Percentiles rank a stretch among this genome's conserved stretches.
Conservation (phyloP, 2,329 filamentous ascomycete species). For the Botryosphaeria dothidea region DNA sequence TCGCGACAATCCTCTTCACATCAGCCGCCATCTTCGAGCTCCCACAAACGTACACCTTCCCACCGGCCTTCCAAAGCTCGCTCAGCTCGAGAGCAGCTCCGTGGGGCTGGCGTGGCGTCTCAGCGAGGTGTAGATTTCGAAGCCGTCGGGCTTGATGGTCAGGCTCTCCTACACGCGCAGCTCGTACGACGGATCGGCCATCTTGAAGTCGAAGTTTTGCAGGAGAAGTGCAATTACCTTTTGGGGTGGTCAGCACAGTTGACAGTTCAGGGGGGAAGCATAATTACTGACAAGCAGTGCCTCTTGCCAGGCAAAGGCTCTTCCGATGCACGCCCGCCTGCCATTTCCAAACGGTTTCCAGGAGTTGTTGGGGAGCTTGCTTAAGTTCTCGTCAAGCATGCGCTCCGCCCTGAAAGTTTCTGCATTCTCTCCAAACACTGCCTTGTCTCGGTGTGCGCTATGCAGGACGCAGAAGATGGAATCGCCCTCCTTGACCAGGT, state of each 20-base stretch:
- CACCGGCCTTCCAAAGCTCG: slow-evolving; percentile 44
- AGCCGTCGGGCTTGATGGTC: slow-evolving; percentile 64
- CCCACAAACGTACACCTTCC: slow-evolving; percentile 65
- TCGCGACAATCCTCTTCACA: slow-evolving; percentile 26
- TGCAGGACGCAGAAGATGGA: no score
- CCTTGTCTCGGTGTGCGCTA: neutral
- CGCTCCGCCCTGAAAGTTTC: neutral
- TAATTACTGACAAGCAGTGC: slow-evolving; percentile 21
- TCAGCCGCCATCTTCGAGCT: slow-evolving; percentile 43
- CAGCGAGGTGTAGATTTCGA: slow-evolving; percentile 50
- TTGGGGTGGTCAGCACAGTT: no score
- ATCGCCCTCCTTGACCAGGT: no score
- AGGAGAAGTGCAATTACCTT: slow-evolving; percentile 35
- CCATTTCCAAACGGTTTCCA: slow-evolving; percentile 70
- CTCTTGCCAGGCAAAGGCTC: slow-evolving; percentile 75
- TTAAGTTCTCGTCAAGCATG: slow-evolving; percentile 50
- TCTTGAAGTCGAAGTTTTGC: slow-evolving; percentile 60
- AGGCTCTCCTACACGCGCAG: slow-evolving; percentile 49
- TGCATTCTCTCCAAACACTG: neutral
- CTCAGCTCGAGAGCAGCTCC: slow-evolving; percentile 25
- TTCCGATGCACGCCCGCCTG: slow-evolving; percentile 68
- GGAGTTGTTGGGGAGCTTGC: slow-evolving; percentile 35
- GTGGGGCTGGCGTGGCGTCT: neutral
- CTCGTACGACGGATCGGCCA: slow-evolving; percentile 61
- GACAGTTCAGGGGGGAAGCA: no score